A percentile compares a stretch with the other conserved stretches of the same genome.
Evolutionary conservation across 2,329 filamentous ascomycete genomes (phyloP).

Genomic region (Pseudocercospora cruenta): DNA sequence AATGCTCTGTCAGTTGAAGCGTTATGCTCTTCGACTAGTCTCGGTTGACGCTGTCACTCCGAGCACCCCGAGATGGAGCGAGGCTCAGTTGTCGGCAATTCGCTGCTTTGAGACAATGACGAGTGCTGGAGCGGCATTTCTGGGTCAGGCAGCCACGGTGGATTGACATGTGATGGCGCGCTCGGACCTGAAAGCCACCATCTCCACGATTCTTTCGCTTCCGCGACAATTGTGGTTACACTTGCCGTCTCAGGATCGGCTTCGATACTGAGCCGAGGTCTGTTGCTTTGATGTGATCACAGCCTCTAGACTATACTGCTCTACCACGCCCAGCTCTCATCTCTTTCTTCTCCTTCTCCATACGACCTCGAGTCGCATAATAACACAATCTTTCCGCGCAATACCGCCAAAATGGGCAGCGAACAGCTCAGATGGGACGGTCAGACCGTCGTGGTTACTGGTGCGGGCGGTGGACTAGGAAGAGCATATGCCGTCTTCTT

Average conservation of each 20-base stretch:
- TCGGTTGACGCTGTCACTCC: not conserved
- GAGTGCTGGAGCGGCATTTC: not conserved
- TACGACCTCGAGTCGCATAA: constrained; percentile 9
- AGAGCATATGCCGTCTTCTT: constrained; percentile 88
- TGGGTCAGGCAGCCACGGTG: not conserved
- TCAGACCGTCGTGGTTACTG: constrained; percentile 87
- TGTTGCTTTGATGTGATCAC: not conserved
- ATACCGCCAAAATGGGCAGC: constrained; percentile 55
- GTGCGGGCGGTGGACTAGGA: constrained; percentile 79
- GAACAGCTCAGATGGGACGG: constrained; percentile 78
- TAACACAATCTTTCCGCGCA: constrained; percentile 7
- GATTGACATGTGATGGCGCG: not conserved
- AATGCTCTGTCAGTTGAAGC: not conserved
- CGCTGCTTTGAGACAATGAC: not conserved
- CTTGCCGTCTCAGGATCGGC: not conserved
- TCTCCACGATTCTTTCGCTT: too few species aligned
- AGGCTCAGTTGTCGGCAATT: constrained; percentile 3
- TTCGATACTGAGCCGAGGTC: not conserved
- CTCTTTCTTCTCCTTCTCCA: constrained; percentile 14
- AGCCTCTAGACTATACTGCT: not conserved
- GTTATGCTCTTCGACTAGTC: not conserved
- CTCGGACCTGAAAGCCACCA: too few species aligned
- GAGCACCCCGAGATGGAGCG: not conserved
- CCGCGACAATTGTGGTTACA: too few species aligned
- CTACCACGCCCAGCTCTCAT: constrained; percentile 9